phyloP scores from a whole-genome alignment of 257 asterid genomes.

The Solanum dulcamara region DNA sequence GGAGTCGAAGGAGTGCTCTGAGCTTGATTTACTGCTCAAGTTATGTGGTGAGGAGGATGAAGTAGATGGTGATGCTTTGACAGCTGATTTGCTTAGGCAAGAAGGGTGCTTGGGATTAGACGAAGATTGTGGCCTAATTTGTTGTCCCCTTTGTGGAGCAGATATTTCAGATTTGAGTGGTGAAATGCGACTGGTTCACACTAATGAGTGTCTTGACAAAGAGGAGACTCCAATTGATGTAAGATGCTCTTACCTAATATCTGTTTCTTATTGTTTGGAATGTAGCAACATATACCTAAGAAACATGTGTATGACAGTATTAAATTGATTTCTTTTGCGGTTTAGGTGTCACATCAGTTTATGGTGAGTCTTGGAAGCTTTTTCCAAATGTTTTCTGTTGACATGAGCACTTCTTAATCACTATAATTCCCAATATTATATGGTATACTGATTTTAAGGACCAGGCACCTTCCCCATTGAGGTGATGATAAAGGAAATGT shows the following conservation, averaged over 20 bases:
- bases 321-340: not conserved
- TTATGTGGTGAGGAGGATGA: conserved; percentile 41
- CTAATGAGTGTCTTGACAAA: conserved; percentile 77
- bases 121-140: conserved; percentile 10
- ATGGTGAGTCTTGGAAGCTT: not conserved
- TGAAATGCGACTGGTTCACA: conserved; percentile 54
- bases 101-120: not conserved
- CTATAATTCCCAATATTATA: not conserved
- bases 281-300: not conserved
- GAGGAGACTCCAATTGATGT: conserved; percentile 37
- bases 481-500: not conserved
- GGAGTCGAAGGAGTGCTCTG: conserved; percentile 29
- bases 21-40: conserved; percentile 63
- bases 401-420: not conserved
- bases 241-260: conserved; percentile 2
- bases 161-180: conserved; percentile 58
- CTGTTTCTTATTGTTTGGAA: not conserved
- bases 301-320: not conserved
- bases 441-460: not conserved
- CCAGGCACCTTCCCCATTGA: not conserved
- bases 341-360: not conserved
- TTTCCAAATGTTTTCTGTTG: not conserved
- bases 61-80: not conserved
- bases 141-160: conserved; percentile 75
- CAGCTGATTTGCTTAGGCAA: not conserved